Conservation (phyloP, 495 filamentous ascomycete species). For the Massariosphaeria phaeospora region DNA sequence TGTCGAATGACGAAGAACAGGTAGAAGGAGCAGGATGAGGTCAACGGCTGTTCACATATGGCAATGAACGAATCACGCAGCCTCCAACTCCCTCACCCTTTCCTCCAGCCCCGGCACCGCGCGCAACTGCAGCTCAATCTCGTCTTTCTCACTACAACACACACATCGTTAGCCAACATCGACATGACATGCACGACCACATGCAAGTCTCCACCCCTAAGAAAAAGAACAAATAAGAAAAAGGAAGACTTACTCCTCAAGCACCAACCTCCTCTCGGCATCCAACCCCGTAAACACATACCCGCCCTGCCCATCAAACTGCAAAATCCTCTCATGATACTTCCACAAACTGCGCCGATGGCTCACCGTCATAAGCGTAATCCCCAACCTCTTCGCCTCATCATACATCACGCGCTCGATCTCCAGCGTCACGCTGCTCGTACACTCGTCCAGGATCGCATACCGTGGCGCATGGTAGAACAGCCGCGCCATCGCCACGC, state of each 20-base stretch:
- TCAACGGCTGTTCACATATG: not conserved
- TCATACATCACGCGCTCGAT: conserved; percentile 97
- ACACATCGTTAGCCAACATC: conserved; percentile 12
- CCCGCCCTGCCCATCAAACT: conserved; percentile 87
- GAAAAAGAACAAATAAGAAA: conserved; percentile 1
- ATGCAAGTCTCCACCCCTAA: no score
- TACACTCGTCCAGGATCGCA: conserved; percentile 96
- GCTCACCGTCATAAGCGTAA: conserved; percentile 93
- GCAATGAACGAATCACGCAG: conserved; percentile 11
- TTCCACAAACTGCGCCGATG: conserved; percentile 92
- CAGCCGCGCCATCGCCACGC: conserved; percentile 94
- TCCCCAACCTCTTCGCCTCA: conserved; percentile 81
- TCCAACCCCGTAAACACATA: conserved; percentile 70
- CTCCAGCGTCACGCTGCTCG: conserved; percentile 83
- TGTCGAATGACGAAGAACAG: no score
- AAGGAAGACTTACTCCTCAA: conserved; percentile 68
- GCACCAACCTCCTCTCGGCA: conserved; percentile 72
- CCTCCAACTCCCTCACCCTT: conserved; percentile 71
- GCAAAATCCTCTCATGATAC: conserved; percentile 87
- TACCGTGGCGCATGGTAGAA: conserved; percentile 92
- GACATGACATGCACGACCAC: no score
- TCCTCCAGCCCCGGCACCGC: conserved; percentile 82
- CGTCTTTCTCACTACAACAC: conserved; percentile 87
- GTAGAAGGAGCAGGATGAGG: no score
- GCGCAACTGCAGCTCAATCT: conserved; percentile 76